Conservation (phyloP, 2,329 filamentous ascomycete species). For the Colletotrichum sp. region DNA sequence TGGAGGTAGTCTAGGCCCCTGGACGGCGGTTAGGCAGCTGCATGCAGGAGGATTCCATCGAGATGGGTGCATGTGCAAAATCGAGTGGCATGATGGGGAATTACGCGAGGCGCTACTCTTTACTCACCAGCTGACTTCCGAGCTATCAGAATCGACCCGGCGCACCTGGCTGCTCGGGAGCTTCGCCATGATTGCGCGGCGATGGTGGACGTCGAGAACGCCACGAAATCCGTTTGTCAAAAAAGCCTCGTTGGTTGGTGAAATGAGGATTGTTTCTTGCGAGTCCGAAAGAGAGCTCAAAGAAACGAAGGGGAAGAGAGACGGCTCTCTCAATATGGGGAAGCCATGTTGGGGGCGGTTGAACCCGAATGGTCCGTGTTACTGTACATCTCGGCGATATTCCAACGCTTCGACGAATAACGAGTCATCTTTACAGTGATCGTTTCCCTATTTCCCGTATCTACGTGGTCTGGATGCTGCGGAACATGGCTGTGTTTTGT, state of each 20-base stretch:
- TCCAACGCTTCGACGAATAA: not conserved
- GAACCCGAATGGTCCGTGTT: not conserved
- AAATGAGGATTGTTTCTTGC: not conserved
- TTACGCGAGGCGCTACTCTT: not conserved
- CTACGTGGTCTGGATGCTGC: not conserved
- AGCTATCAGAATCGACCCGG: slow-evolving; percentile 4
- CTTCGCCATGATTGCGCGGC: slow-evolving; percentile 8
- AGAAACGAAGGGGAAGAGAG: not conserved
- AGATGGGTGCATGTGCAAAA: not conserved
- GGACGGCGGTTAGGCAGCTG: not conserved
- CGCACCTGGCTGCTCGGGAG: slow-evolving; percentile 8
- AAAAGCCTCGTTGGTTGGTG: not conserved
- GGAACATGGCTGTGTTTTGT: not conserved
- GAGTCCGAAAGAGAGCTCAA: not conserved
- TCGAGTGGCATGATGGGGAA: not conserved
- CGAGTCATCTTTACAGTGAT: not conserved
- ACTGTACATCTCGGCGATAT: not conserved
- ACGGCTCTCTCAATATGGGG: not conserved
- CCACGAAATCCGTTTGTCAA: not conserved
- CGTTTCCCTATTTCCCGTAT: not conserved
- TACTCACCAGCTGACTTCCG: slow-evolving; percentile 1
- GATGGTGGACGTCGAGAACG: not conserved
- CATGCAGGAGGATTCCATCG: not conserved
- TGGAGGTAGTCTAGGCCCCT: slow-evolving; percentile 18
- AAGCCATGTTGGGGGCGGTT: not conserved